Evolutionary conservation across 352 stramenopile genomes (phyloP).

Genomic region (Hyaloperonospora arabidopsidis): DNA sequence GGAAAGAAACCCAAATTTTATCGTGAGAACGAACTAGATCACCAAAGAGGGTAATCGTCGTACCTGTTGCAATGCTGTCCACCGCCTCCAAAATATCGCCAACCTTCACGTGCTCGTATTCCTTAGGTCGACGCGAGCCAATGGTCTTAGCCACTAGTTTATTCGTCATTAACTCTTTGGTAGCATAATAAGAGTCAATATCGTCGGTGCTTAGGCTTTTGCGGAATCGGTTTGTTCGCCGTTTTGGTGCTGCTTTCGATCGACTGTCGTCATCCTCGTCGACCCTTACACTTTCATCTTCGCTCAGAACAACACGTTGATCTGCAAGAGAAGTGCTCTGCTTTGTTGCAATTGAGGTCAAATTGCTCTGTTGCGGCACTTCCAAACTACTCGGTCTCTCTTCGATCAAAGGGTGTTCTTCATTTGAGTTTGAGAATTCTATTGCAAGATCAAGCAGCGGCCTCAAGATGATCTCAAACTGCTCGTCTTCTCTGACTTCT

Average conservation of each 20-base stretch:
- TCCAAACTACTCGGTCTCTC: slow-evolving; percentile 12
- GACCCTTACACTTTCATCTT: slow-evolving; percentile 27
- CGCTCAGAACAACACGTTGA: slow-evolving; percentile 35
- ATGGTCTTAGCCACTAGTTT: slow-evolving; percentile 43
- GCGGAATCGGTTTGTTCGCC: slow-evolving; percentile 19
- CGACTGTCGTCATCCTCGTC: slow-evolving; percentile 7
- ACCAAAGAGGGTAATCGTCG: not conserved
- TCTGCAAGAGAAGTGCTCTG: slow-evolving; percentile 25
- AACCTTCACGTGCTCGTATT: slow-evolving; percentile 38
- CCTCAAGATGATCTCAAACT: slow-evolving; percentile 58
- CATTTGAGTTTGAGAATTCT: slow-evolving; percentile 47
- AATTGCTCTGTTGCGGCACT: slow-evolving; percentile 2
- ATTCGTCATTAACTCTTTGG: slow-evolving; percentile 41
- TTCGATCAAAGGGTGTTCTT: slow-evolving; percentile 33
- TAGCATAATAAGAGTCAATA: slow-evolving; percentile 30
- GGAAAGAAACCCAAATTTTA: slow-evolving; percentile 3
- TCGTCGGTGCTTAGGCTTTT: slow-evolving; percentile 62
- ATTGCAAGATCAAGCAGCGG: slow-evolving; percentile 41
- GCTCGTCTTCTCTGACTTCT: slow-evolving; percentile 19
- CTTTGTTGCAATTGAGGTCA: slow-evolving; percentile 36
- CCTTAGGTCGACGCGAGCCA: slow-evolving; percentile 19
- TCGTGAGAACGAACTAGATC: not conserved
- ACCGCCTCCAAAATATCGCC: slow-evolving; percentile 68
- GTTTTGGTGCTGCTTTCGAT: slow-evolving; percentile 10
- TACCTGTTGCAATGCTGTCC: slow-evolving; percentile 64